A percentile compares a stretch with the other conserved stretches of the same genome.
Evolutionary conservation across 2,329 filamentous ascomycete genomes (phyloP).

Genomic region (Fusarium sp.): DNA sequence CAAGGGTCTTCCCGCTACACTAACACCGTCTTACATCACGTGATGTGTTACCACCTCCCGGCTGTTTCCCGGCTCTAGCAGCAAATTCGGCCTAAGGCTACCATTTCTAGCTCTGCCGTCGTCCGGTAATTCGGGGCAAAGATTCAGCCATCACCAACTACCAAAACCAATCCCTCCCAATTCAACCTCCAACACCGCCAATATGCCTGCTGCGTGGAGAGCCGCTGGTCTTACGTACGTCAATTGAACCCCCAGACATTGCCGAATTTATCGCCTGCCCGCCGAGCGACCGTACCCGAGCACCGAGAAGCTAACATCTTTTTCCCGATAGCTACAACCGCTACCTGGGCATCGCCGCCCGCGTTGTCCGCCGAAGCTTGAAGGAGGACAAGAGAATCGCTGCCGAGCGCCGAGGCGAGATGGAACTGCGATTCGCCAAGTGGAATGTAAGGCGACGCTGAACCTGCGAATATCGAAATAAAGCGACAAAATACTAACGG

Average conservation of each 20-base stretch:
- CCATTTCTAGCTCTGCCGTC: constrained; percentile 40
- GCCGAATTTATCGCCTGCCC: constrained; percentile 5
- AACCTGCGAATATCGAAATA: constrained; percentile 5
- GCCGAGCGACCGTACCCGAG: constrained; percentile 33
- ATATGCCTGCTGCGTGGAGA: constrained; percentile 99
- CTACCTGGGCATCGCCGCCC: constrained; percentile 95
- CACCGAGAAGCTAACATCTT: constrained; percentile 51
- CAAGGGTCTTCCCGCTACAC: background rate
- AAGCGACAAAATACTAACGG: constrained; percentile 40
- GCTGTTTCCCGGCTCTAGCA: constrained; percentile 30
- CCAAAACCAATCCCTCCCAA: constrained; percentile 45
- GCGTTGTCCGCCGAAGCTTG: constrained; percentile 93
- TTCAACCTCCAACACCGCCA: constrained; percentile 61
- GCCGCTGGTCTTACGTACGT: constrained; percentile 94
- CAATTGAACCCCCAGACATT: constrained; percentile 46
- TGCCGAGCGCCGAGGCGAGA: constrained; percentile 90
- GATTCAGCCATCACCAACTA: constrained; percentile 53
- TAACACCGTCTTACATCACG: constrained; percentile 13
- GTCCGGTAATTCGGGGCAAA: constrained; percentile 51
- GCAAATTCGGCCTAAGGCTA: constrained; percentile 49
- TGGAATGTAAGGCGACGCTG: constrained; percentile 77
- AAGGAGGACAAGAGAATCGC: constrained; percentile 92
- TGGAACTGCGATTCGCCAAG: constrained; percentile 90
- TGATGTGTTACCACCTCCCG: background rate
- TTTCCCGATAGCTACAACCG: constrained; percentile 89